These are phyloP conservation scores for Dictyostelium discoideum DNA, from an alignment of 78 protist species.

Conservation along the genomic window dicty_2.7 NC_007091.3:3183001-3183500, in stretches of 20 bases:
- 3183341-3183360: slow-evolving; percentile 2
- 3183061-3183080: slow-evolving; percentile 53
- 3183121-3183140: slow-evolving; percentile 28
- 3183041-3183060: neutral
- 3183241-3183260: slow-evolving; percentile 60
- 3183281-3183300: slow-evolving; percentile 53
- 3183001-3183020: slow-evolving; percentile 18
- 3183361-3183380: slow-evolving; percentile 80
- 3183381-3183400: slow-evolving; percentile 33
- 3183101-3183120: slow-evolving; percentile 35
- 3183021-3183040: slow-evolving; percentile 61
- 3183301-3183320: slow-evolving; percentile 49
- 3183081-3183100: slow-evolving; percentile 51
- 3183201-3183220: slow-evolving; percentile 33
- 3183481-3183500: slow-evolving; percentile 68
- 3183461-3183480: neutral
- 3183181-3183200: slow-evolving; percentile 68
- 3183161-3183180: slow-evolving; percentile 77
- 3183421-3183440: slow-evolving; percentile 72
- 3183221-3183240: slow-evolving; percentile 68
- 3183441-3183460: neutral
- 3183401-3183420: slow-evolving; percentile 67
- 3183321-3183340: slow-evolving; percentile 55
- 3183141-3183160: slow-evolving; percentile 61
- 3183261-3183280: slow-evolving; percentile 22